Conservation (phyloP, 768 basidiomycete species). For the Termitomyces sp. region DNA sequence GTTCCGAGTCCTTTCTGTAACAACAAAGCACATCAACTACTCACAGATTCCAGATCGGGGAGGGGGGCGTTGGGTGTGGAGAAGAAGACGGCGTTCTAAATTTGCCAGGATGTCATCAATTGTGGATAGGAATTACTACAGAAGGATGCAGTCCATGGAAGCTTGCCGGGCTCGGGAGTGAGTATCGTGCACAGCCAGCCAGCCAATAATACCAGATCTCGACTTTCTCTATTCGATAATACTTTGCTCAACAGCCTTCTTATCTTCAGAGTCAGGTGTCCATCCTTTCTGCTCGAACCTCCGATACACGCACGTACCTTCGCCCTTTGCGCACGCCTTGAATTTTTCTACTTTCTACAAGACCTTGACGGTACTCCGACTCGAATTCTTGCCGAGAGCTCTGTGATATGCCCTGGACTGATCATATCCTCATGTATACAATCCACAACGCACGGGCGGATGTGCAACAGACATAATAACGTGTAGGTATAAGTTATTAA, state of each 20-base stretch:
- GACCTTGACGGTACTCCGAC: constrained; percentile 48
- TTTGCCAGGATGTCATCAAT: neutral
- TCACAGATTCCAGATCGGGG: neutral
- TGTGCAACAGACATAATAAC: too few species aligned
- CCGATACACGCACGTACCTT: constrained; percentile 45
- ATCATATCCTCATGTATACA: constrained; percentile 64
- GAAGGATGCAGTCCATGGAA: neutral
- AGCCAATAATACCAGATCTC: constrained; percentile 38
- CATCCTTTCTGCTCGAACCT: constrained; percentile 35
- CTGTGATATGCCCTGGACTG: constrained; percentile 42
- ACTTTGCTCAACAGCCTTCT: constrained; percentile 44
- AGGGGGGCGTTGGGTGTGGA: neutral
- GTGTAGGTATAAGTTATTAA: too few species aligned
- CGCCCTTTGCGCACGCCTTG: constrained; percentile 53
- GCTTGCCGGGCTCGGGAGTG: neutral
- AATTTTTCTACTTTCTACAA: constrained; percentile 60
- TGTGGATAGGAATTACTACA: neutral
- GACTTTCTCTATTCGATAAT: constrained; percentile 53
- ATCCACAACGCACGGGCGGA: constrained; percentile 40
- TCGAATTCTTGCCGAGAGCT: constrained; percentile 34
- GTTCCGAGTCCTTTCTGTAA: constrained; percentile 36
- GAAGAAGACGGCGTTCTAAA: neutral
- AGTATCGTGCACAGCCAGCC: neutral
- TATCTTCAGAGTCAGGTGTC: constrained; percentile 43
- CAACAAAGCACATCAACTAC: neutral